Percentiles rank a stretch among this genome's conserved stretches.
phyloP scores from a whole-genome alignment of 345 rosid species.

The Eucalyptus marginata region DNA sequence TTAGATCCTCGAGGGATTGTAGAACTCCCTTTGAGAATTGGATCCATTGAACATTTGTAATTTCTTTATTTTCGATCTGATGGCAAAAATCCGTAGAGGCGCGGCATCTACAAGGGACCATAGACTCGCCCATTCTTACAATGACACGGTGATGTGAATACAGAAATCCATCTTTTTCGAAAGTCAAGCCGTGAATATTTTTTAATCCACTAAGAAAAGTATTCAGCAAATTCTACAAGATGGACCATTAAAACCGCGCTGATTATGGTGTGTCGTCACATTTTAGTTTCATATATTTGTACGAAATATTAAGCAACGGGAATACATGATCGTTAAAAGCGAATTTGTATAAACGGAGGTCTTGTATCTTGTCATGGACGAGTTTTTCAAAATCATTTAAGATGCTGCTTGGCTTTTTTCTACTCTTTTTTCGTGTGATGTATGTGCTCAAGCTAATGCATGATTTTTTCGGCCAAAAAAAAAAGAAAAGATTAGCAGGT shows the following conservation, averaged over 20 bases:
- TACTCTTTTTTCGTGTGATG: background rate
- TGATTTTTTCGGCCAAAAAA: background rate
- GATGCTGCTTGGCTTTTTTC: background rate
- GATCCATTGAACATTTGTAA: background rate
- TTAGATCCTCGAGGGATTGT: background rate
- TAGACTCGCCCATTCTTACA: background rate
- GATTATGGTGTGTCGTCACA: background rate
- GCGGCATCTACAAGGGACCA: background rate
- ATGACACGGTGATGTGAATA: background rate
- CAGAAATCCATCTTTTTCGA: background rate
- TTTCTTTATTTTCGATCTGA: background rate
- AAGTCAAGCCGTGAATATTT: background rate
- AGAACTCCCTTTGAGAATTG: background rate
- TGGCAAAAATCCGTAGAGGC: background rate
- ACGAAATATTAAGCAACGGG: background rate
- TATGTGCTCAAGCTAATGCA: too few species aligned
- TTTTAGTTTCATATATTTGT: background rate
- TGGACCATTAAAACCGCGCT: background rate
- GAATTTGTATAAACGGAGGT: background rate
- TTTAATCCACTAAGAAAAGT: background rate
- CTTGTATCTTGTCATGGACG: background rate
- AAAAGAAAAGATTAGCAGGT: background rate
- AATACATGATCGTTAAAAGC: background rate
- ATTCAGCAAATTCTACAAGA: background rate
- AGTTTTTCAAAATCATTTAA: background rate